Evolutionary conservation across 805 yeast genomes (phyloP).

Genomic region (Candida berthetii): DNA sequence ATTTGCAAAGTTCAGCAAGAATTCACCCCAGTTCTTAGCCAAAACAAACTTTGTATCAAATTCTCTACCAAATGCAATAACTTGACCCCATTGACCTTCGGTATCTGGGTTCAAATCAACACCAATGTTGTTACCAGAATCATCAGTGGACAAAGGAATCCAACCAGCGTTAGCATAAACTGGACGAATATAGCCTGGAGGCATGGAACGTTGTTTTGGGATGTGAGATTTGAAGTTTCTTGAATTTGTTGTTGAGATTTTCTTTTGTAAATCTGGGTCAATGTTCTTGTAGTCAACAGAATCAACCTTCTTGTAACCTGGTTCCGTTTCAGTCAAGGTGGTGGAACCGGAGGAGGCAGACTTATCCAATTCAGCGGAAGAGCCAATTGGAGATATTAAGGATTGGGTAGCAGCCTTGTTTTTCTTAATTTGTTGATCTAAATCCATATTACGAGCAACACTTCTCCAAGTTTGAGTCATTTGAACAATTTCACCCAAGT

Average conservation of each 20-base stretch:
- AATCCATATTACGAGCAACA: constrained; percentile 42
- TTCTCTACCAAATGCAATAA: constrained; percentile 89
- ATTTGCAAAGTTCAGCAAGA: constrained; percentile 73
- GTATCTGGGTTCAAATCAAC: constrained; percentile 83
- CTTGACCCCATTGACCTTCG: constrained; percentile 81
- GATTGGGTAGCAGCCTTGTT: constrained; percentile 14
- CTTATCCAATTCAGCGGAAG: constrained; percentile 16
- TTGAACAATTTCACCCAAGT: constrained; percentile 71
- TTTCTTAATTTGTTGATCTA: constrained; percentile 17
- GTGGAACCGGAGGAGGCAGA: constrained; percentile 12
- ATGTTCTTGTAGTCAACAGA: constrained; percentile 4
- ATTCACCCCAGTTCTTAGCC: constrained; percentile 87
- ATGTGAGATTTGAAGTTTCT: constrained; percentile 33
- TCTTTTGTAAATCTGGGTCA: constrained; percentile 15
- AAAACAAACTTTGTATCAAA: constrained; percentile 85
- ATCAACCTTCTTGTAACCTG: constrained; percentile 20
- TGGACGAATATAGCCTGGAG: constrained; percentile 66
- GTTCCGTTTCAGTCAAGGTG: constrained; percentile 18
- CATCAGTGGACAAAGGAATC: constrained; percentile 89
- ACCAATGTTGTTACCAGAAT: constrained; percentile 87
- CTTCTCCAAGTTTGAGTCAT: constrained; percentile 85
- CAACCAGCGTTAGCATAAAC: constrained; percentile 86
- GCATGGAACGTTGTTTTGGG: constrained; percentile 62
- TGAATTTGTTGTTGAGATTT: constrained; percentile 13
- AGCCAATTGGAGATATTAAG: constrained; percentile 18